Evolutionary conservation across 352 stramenopile genomes (phyloP), one percentile per base, ranked within the genome.

Genomic region (Elongisporangium undulatum): DNA sequence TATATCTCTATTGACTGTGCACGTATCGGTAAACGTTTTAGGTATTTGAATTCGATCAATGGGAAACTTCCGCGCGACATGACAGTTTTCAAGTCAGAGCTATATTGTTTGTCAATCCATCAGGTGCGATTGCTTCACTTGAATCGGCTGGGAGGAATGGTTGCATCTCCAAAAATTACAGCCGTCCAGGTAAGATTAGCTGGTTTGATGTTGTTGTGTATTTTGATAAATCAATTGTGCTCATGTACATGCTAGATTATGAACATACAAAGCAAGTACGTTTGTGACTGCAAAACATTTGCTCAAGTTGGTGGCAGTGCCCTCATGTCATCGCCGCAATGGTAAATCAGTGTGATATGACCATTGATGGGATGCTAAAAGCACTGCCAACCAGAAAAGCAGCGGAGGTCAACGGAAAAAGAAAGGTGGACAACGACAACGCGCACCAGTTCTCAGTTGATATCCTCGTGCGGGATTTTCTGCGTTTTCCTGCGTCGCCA

Each of bases 221-320:
- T 53, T 8, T 4, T 53, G 4, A 26, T 24, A 19, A 39, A 16
- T 39, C 4, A 16, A 5, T 17, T 39, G 21, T 55, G 19, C 8
- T 16, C 19, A 39, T 39, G 19, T 16, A 55, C 21, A 7, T 55
- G 50, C 21, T 17, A 63, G 51, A 63, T 58, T 16, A 54, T 55
- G 51, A 29, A 41, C 38, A 16, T 63, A 2, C 45, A 51, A 20
- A 17, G 9, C 22, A 63, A 63, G 45, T 58, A 59, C 22, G 48
- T 6, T 17, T 63, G 58, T 23, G 23, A 63, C 24, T 55, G 58
- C 49, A 48, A 26, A 10, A 58, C 54, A n/a, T 59, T 63, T 58
- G 21, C 41, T 41, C 51, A 55, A 49, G 58, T 26, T 38, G 51
- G 51, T 58, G 51, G 41, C 50, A 63, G 12, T 63, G 58, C 51